A percentile compares a stretch with the other conserved stretches of the same genome.
Conservation (phyloP, 2,329 filamentous ascomycete genomes). For the Calonectria pteridis region DNA sequence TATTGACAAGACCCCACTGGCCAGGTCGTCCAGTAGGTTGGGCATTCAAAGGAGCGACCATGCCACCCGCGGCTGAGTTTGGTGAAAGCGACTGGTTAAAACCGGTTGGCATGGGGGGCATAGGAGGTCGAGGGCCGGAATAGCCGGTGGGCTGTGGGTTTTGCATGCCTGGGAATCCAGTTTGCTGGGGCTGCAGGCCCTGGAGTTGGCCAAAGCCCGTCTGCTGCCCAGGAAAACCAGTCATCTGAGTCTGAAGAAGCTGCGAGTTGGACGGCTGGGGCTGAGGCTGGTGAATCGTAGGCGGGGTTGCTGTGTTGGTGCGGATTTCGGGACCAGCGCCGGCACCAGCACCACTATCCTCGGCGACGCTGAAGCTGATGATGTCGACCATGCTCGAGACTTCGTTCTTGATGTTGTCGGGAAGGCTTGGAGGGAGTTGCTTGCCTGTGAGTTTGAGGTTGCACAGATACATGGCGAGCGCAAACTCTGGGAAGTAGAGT, state of each 20-base stretch:
- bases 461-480: slow-evolving; percentile 97
- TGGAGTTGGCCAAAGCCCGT: slow-evolving; percentile 70
- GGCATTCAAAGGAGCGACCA: slow-evolving; percentile 79
- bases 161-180: slow-evolving; percentile 75
- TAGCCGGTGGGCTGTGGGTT: slow-evolving; percentile 84
- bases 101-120: slow-evolving; percentile 82
- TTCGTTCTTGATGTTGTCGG: slow-evolving; percentile 92
- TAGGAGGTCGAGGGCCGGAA: slow-evolving; percentile 85
- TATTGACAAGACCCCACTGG: slow-evolving; percentile 98
- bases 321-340: slow-evolving; percentile 77
- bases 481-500: slow-evolving; percentile 97
- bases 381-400: slow-evolving; percentile 99
- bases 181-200: slow-evolving; percentile 75
- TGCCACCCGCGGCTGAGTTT: slow-evolving; percentile 67
- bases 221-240: slow-evolving; percentile 72
- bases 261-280: slow-evolving; percentile 80
- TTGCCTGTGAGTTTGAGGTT: slow-evolving; percentile 93
- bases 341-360: slow-evolving; percentile 70
- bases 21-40: slow-evolving; percentile 94
- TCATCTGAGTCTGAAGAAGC: slow-evolving; percentile 75
- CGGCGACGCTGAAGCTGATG: slow-evolving; percentile 92
- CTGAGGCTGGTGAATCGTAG: slow-evolving; percentile 76
- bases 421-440: slow-evolving; percentile 78
- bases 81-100: slow-evolving; percentile 68
- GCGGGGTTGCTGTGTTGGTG: slow-evolving; percentile 61